A percentile compares a stretch with the other conserved stretches of the same genome.
Conservation (phyloP, 768 basidiomycete genomes). For the Podaxis carcinomalis region DNA sequence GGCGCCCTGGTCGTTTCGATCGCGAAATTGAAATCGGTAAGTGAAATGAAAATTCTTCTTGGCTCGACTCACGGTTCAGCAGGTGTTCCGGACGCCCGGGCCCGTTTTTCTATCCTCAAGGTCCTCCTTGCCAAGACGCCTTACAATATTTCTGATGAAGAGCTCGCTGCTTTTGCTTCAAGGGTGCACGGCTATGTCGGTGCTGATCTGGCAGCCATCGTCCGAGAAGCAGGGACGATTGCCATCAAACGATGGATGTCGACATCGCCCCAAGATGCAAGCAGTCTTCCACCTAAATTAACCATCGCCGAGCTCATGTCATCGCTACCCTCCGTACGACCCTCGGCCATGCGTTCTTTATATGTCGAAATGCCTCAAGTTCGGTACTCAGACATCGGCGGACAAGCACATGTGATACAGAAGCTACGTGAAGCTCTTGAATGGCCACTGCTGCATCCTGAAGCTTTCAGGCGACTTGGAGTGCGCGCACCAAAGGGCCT, state of each 20-base stretch:
- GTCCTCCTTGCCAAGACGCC: conserved; percentile 83
- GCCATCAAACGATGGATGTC: conserved; percentile 79
- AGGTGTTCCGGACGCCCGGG: conserved; percentile 88
- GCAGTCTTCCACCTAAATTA: conserved; percentile 29
- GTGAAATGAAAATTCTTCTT: conserved; percentile 15
- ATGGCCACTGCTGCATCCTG: conserved; percentile 89
- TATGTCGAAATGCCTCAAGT: conserved; percentile 85
- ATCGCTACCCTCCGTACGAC: conserved; percentile 76
- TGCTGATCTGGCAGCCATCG: conserved; percentile 88
- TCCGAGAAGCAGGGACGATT: conserved; percentile 88
- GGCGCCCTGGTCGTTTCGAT: conserved; percentile 89
- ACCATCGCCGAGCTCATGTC: conserved; percentile 59
- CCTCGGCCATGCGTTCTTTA: conserved; percentile 92
- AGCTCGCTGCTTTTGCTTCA: conserved; percentile 64
- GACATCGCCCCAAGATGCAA: conserved; percentile 14
- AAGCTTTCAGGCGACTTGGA: conserved; percentile 83
- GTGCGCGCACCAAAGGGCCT: conserved; percentile 88
- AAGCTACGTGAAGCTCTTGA: conserved; percentile 90
- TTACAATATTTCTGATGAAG: conserved; percentile 54
- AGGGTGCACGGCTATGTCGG: conserved; percentile 96
- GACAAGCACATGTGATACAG: conserved; percentile 75
- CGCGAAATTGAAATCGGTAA: conserved; percentile 92
- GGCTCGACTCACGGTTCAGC: conserved; percentile 4
- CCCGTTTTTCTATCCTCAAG: conserved; percentile 81
- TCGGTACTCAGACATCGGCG: conserved; percentile 85